Evolutionary conservation across 148 eudicot genomes (phyloP).

Genomic region (Fagopyrum esculentum): DNA sequence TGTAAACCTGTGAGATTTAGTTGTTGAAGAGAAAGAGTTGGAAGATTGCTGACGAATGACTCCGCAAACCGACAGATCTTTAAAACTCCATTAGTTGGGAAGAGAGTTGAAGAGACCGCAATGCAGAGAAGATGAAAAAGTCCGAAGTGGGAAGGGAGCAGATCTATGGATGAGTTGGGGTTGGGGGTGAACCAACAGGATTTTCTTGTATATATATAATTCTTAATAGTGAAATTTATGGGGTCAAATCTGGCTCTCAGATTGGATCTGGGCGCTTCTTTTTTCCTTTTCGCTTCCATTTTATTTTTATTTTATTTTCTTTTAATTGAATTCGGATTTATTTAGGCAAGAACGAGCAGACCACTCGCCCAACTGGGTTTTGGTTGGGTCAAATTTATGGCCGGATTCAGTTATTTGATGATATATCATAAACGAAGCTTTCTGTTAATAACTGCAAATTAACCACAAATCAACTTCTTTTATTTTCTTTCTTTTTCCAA

Average conservation of each 20-base stretch:
- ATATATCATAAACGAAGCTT: neutral
- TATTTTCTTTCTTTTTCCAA: neutral
- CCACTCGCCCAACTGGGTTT: neutral
- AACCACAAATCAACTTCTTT: neutral
- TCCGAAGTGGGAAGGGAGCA: constrained; percentile 9
- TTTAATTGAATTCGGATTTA: neutral
- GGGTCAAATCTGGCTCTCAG: constrained; percentile 6
- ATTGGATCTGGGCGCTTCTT: neutral
- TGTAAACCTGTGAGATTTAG: constrained; percentile 1
- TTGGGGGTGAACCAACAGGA: constrained; percentile 7
- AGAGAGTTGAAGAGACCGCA: neutral
- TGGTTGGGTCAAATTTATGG: neutral
- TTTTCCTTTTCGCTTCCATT: neutral
- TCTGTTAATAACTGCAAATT: neutral
- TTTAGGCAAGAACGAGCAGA: neutral
- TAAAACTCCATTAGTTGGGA: neutral
- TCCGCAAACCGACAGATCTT: neutral
- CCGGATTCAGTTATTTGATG: neutral
- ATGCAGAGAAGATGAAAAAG: constrained; percentile 1
- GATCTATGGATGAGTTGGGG: neutral
- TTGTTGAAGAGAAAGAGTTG: neutral
- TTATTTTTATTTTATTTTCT: neutral
- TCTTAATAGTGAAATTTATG: neutral
- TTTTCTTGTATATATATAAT: neutral
- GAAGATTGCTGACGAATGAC: neutral